Base-by-base conservation (phyloP, 139 green algal species). In the Deuterostichococcus epilithicus region DNA sequence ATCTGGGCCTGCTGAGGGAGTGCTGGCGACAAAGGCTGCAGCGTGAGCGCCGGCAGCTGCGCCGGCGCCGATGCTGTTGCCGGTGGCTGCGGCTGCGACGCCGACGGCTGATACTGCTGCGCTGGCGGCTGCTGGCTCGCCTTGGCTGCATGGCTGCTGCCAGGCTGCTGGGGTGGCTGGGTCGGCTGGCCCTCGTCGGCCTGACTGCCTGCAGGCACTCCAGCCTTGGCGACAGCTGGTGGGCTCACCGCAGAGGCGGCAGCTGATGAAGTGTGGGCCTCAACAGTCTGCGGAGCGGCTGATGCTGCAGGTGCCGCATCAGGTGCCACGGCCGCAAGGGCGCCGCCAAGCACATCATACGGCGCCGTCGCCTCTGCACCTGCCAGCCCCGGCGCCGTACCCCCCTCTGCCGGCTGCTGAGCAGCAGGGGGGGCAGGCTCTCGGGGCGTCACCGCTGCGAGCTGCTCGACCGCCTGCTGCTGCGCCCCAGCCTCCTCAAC, bases 11-110 rank as follows among this genome's bases (percentile, higher is more conserved):
- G 34, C 10, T 42, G 15, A 32, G 34, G 23, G 30, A 15, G 32
- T 5, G 30, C 68, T 60, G 45, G 45, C 45, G 18, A 60, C 13
- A 60, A 60, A 18, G 59, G 69, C 20, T 36, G 69, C 37, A 35
- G 20, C 35, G 10, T 33, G 23, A 59, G 35, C 3, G 13, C n/a
- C 73, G 44, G 5, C 38, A 60, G 65, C n/a, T 36, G 42, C 35
- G 22, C 13, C 32, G 35, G 34, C 58, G 52, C 68, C 45, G 47
- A 26, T n/a, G 15, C 42, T 37, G 6, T 33, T 15, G 35, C 34
- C 65, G 34, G 59, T n/a, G 58, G 30, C 74, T 45, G 67, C 33
- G 32, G 34, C 65, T 73, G 33, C 75, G 36, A n/a, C 65, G 6
- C 68, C 32, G 5, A 25, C n/a, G n/a, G 68, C 15, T 45, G 13